These are phyloP conservation scores for Tulasnella sp. DNA, from an alignment of 768 basidiomycete genomes.

Conservation along the genomic window DNA sequence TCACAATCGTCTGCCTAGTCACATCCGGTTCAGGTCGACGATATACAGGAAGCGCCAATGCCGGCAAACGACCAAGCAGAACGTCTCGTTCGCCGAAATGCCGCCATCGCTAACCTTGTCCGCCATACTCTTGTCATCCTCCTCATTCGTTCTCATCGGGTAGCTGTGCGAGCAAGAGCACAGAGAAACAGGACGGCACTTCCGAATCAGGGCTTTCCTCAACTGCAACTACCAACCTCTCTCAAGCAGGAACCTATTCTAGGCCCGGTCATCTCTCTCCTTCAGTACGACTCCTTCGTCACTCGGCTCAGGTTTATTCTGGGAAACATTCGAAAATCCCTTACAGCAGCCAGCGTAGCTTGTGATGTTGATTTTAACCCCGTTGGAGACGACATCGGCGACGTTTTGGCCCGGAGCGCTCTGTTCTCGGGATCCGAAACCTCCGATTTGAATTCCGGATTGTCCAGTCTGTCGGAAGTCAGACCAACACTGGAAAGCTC, in stretches of 20 bases:
- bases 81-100: background rate
- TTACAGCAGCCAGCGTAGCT: conserved; percentile 55
- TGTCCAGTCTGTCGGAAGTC: background rate
- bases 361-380: conserved; percentile 42
- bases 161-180: background rate
- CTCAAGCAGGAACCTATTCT: conserved; percentile 40
- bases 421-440: background rate
- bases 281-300: conserved; percentile 75
- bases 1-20: background rate
- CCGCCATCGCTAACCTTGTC: conserved; percentile 8
- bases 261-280: conserved; percentile 65
- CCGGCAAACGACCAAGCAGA: conserved; percentile 20
- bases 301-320: conserved; percentile 53
- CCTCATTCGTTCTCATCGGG: conserved; percentile 20
- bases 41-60: conserved; percentile 18
- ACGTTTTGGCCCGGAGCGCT: conserved; percentile 6
- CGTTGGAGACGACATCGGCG: conserved; percentile 19
- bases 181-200: conserved; percentile 17
- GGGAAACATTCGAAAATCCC: conserved; percentile 51
- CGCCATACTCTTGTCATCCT: conserved; percentile 9
- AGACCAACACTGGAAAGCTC: conserved; percentile 8
- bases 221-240: background rate
- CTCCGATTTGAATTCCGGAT: background rate
- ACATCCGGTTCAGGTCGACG: conserved; percentile 27
- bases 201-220: background rate